Percentiles rank a stretch among this genome's conserved stretches.
These are phyloP conservation scores for Pleomassaria siparia DNA, from an alignment of 2,329 filamentous ascomycete species.

Conservation along the genomic window DNA sequence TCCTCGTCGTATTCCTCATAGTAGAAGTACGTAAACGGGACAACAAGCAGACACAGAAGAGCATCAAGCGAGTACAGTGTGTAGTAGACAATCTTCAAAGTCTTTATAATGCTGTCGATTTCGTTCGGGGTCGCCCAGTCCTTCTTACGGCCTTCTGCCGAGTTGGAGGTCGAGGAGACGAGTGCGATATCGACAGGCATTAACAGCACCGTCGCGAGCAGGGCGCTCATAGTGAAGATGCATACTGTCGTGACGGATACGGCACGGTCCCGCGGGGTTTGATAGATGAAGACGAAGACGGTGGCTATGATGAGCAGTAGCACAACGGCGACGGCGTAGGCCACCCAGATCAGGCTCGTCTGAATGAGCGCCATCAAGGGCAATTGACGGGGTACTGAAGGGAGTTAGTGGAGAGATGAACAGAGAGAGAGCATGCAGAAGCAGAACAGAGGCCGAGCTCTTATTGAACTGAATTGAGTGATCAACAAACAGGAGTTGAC, in stretches of 20 bases:
- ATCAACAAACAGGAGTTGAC: conserved; percentile 1
- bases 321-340: conserved; percentile 80
- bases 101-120: conserved; percentile 75
- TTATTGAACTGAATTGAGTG: background rate
- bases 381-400: conserved; percentile 1
- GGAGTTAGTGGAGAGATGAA: background rate
- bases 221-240: conserved; percentile 80
- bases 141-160: conserved; percentile 79
- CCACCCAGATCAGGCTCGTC: conserved; percentile 89
- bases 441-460: conserved; percentile 1
- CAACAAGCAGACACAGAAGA: conserved; percentile 80
- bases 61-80: conserved; percentile 89
- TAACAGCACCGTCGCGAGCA: conserved; percentile 89
- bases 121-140: conserved; percentile 88
- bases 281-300: conserved; percentile 89
- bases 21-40: conserved; percentile 97
- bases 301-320: conserved; percentile 75
- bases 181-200: conserved; percentile 95
- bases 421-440: background rate
- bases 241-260: conserved; percentile 79
- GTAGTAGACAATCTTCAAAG: conserved; percentile 89
- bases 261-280: conserved; percentile 83
- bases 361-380: conserved; percentile 70
- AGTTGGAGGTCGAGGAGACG: conserved; percentile 81
- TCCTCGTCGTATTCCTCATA: conserved; percentile 97